Evolutionary conservation across 2,329 filamentous ascomycete species (phyloP), one percentile per base, ranked within the genome.

Genomic region (Fusarium sp.): DNA sequence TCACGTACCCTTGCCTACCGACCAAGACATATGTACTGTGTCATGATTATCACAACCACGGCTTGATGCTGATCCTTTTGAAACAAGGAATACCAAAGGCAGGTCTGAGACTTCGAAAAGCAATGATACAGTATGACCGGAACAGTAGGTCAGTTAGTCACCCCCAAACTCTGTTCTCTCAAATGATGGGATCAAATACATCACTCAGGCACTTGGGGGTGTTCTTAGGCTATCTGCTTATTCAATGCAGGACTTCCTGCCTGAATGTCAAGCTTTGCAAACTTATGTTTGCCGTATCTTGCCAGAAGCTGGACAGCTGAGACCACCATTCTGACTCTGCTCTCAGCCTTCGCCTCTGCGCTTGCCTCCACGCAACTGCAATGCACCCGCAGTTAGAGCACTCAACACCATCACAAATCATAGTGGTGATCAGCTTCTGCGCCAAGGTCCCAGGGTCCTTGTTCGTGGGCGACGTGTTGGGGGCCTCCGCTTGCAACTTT

Each of bases 371-470:
- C 60, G 29, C 34, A 55, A 47, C 47, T 66, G 44, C 41, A 64
- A 55, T 38, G 44, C 45, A 52, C 55, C 58, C 58, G 38, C 65
- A 65, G 54, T 51, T 65, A 48, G 30, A 58, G 49, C 67, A 71
- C 52, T 60, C 40, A 58, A 53, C 67, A 71, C 54, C 62, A 65
- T 56, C 67, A 74, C 45, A 70, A 60, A 62, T 48, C 52, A 54
- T 46, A 38, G 60, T 59, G 58, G 62, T 56, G 60, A 68, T 74
- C 67, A 74, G 69, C 69, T 58, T 74, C 51, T 53, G 47, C 43
- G 41, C 38, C 72, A 74, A 68, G 61, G 65, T 67, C 65, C 62
- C 60, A 66, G 70, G 65, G 72, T 51, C 70, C 62, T 54, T 71
- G 58, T 49, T 47, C 57, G 53, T 46, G 34, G 34, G 43, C 54